A percentile compares a stretch with the other conserved stretches of the same genome.
These are phyloP conservation scores for Pyropia yezoensis DNA, from an alignment of 23 red algal genomes.

Conservation along the genomic window DNA sequence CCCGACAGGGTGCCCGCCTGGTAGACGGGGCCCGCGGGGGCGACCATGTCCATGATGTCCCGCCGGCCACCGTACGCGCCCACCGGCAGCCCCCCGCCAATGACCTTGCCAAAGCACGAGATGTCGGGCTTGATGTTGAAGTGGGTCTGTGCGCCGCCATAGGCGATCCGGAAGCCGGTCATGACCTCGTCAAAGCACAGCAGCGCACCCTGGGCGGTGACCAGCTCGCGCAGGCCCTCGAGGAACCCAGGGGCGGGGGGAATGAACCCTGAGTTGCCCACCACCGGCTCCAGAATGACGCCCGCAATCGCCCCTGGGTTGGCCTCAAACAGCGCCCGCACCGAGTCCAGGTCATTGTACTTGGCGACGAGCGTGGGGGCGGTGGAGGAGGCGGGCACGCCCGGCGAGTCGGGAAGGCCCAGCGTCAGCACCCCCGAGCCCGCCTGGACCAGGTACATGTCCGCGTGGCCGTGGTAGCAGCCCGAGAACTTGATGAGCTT, in stretches of 20 bases:
- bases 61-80: slow-evolving; percentile 93
- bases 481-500: slow-evolving; percentile 97
- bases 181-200: slow-evolving; percentile 99
- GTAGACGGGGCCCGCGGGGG: slow-evolving; percentile 93
- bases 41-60: slow-evolving; percentile 97
- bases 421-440: slow-evolving; percentile 77
- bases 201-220: slow-evolving; percentile 65
- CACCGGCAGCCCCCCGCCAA: slow-evolving; percentile 93
- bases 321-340: slow-evolving; percentile 60
- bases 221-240: slow-evolving; percentile 69
- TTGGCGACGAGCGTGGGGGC: slow-evolving; percentile 76
- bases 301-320: slow-evolving; percentile 87
- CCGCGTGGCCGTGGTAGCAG: slow-evolving; percentile 97
- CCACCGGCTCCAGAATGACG: slow-evolving; percentile 91
- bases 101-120: slow-evolving; percentile 97
- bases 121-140: slow-evolving; percentile 93
- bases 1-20: slow-evolving; percentile 96
- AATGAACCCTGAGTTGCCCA: slow-evolving; percentile 98
- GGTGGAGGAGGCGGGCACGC: slow-evolving; percentile 76
- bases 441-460: slow-evolving; percentile 94
- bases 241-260: slow-evolving; percentile 68
- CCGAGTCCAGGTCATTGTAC: slow-evolving; percentile 89
- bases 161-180: slow-evolving; percentile 95
- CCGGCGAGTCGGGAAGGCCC: slow-evolving; percentile 91
- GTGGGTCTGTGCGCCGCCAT: slow-evolving; percentile 81